Evolutionary conservation across 2,329 filamentous ascomycete species (phyloP).

Genomic region (Byssochlamys sp.): DNA sequence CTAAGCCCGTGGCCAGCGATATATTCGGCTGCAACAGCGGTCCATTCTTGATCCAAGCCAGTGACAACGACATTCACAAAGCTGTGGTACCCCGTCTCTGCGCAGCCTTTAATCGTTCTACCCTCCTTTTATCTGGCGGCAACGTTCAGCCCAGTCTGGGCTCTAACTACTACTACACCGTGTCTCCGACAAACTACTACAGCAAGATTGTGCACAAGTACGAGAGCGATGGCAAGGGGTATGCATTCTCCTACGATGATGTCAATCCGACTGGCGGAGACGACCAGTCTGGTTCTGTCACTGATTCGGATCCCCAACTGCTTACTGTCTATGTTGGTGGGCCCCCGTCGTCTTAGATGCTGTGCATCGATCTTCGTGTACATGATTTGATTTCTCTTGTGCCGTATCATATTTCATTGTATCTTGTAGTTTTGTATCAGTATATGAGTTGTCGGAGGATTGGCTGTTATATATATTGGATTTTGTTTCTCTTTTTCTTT

Average conservation of each 20-base stretch:
- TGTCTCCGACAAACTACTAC: slow-evolving; percentile 39
- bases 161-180: slow-evolving; percentile 36
- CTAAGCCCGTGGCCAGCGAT: slow-evolving; percentile 36
- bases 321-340: slow-evolving; percentile 43
- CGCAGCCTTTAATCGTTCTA: slow-evolving; percentile 43
- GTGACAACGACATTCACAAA: slow-evolving; percentile 34
- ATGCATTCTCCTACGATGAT: slow-evolving; percentile 61
- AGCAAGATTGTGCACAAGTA: slow-evolving; percentile 47
- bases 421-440: neutral
- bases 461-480: neutral
- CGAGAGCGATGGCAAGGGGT: slow-evolving; percentile 52
- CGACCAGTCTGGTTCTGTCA: slow-evolving; percentile 46
- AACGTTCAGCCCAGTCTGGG: slow-evolving; percentile 36
- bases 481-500: neutral
- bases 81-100: slow-evolving; percentile 42
- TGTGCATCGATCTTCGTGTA: neutral
- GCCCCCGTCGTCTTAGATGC: neutral
- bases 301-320: slow-evolving; percentile 36
- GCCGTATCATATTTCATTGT: neutral
- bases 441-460: neutral
- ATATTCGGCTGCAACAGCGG: slow-evolving; percentile 46
- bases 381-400: neutral
- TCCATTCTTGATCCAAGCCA: slow-evolving; percentile 31
- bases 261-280: slow-evolving; percentile 47
- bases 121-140: slow-evolving; percentile 39